These are phyloP conservation scores for Pseudogymnoascus sp. DNA, from an alignment of 2,329 filamentous ascomycete genomes.

Conservation along the genomic window DNA sequence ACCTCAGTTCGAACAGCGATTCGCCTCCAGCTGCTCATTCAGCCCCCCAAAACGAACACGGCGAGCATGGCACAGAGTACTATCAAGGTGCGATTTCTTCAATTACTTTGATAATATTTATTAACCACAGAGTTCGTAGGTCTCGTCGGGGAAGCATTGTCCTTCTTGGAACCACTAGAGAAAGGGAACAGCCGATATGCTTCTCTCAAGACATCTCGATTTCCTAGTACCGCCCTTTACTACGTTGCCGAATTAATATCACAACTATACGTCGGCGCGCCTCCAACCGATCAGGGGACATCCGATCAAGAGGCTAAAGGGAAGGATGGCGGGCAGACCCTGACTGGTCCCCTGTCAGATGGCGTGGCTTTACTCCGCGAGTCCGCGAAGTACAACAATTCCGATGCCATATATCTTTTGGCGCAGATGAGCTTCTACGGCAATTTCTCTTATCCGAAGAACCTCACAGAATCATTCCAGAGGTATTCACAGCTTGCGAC, in stretches of 20 bases:
- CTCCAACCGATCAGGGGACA: constrained; percentile 26
- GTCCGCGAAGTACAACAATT: constrained; percentile 49
- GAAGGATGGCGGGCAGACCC: constrained; percentile 28
- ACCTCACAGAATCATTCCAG: constrained; percentile 71
- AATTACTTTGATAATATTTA: background rate
- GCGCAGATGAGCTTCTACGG: constrained; percentile 96
- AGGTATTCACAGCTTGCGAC: constrained; percentile 74
- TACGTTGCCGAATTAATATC: constrained; percentile 57
- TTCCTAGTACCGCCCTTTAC: constrained; percentile 50
- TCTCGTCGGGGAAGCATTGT: constrained; percentile 31
- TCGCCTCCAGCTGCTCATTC: constrained; percentile 15
- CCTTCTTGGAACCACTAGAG: constrained; percentile 28
- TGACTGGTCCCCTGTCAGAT: constrained; percentile 45
- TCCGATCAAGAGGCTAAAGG: constrained; percentile 16
- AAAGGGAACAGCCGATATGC: constrained; percentile 21
- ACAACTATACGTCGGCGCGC: constrained; percentile 58
- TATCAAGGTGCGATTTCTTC: background rate
- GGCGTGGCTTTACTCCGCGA: constrained; percentile 53
- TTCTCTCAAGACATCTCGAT: constrained; percentile 45
- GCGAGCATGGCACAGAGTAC: constrained; percentile 17
- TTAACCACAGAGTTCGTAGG: constrained; percentile 15
- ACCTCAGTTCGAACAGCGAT: background rate
- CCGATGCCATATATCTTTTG: constrained; percentile 81
- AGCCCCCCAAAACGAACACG: constrained; percentile 21
- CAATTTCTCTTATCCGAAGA: constrained; percentile 79